phyloP scores from a whole-genome alignment of 768 basidiomycete species.

The Mycena belliarum region DNA sequence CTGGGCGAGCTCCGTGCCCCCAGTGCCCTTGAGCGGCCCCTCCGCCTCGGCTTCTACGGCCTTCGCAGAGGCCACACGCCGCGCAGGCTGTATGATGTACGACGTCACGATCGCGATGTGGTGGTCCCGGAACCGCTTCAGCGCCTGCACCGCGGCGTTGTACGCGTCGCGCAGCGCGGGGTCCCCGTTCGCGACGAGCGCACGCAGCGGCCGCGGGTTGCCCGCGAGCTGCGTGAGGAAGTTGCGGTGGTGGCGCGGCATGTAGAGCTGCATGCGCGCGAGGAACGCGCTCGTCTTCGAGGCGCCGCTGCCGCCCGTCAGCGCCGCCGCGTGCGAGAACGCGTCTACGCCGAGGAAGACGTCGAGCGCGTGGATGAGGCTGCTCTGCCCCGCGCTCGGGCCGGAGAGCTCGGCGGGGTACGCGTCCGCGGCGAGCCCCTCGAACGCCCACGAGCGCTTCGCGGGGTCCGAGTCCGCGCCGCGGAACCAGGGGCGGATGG shows the following conservation, averaged over 20 bases:
- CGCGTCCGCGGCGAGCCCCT: slow-evolving; percentile 55
- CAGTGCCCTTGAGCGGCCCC: slow-evolving; percentile 63
- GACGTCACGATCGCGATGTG: slow-evolving; percentile 75
- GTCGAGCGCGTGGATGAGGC: slow-evolving; percentile 73
- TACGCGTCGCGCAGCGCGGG: slow-evolving; percentile 52
- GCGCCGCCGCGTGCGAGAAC: slow-evolving; percentile 32
- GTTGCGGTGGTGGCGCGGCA: slow-evolving; percentile 80
- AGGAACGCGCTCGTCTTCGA: slow-evolving; percentile 49
- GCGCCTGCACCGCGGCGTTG: slow-evolving; percentile 60
- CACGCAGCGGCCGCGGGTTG: slow-evolving; percentile 62
- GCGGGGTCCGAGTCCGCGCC: slow-evolving; percentile 59
- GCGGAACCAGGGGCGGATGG: slow-evolving; percentile 80
- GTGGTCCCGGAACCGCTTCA: slow-evolving; percentile 74
- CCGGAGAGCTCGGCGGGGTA: slow-evolving; percentile 65
- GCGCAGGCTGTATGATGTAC: slow-evolving; percentile 77
- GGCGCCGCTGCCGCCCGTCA: slow-evolving; percentile 24
- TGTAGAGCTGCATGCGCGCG: slow-evolving; percentile 75
- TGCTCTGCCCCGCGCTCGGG: slow-evolving; percentile 82
- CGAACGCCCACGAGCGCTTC: slow-evolving; percentile 55
- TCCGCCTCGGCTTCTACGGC: slow-evolving; percentile 29
- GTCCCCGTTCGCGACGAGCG: slow-evolving; percentile 43
- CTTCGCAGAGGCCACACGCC: slow-evolving; percentile 30
- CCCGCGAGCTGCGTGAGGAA: slow-evolving; percentile 69
- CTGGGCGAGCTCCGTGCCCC: slow-evolving; percentile 74
- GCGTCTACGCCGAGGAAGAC: slow-evolving; percentile 72